A percentile compares a stretch with the other conserved stretches of the same genome.
phyloP scores from a whole-genome alignment of 306 rosid species.

The peach (Prunus persica) region Prunus_persica_NCBIv2 NC_034009.1:41588001-41588500 shows the following conservation, averaged over 20 bases:
- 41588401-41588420: slow-evolving; percentile 1
- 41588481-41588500: neutral
- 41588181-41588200: neutral
- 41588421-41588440: neutral
- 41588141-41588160: neutral
- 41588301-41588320: neutral
- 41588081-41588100: neutral
- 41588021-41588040: neutral
- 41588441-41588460: neutral
- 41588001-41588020: neutral
- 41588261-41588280: neutral
- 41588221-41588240: neutral
- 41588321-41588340: slow-evolving; percentile 4
- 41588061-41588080: neutral
- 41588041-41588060: neutral
- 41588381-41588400: no score
- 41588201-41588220: neutral
- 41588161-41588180: neutral
- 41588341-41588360: neutral
- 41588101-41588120: neutral
- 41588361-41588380: neutral
- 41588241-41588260: neutral
- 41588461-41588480: neutral
- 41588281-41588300: neutral
- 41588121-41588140: neutral